Conservation (phyloP, 2,329 filamentous ascomycete species). For the Calonectria hawksworthii region DNA sequence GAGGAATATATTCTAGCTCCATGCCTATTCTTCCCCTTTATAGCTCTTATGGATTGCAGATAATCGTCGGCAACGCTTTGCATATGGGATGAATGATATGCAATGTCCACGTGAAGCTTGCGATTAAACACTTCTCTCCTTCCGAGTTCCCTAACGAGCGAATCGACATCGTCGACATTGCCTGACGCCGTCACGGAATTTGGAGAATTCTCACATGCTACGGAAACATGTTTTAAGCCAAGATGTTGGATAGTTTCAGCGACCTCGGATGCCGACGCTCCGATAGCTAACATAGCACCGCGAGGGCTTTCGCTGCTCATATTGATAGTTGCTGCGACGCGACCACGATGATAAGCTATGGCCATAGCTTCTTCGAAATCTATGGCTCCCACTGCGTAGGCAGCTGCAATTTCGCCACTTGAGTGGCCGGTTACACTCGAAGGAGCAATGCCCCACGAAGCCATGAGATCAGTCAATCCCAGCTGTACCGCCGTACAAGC, state of each 20-base stretch:
- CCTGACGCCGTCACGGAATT: conserved; percentile 66
- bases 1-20: conserved; percentile 61
- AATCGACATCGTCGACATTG: conserved; percentile 58
- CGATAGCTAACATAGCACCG: conserved; percentile 70
- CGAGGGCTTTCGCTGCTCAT: conserved; percentile 54
- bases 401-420: conserved; percentile 63
- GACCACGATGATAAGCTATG: conserved; percentile 64
- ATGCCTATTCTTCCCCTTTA: conserved; percentile 46
- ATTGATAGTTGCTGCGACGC: conserved; percentile 59
- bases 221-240: conserved; percentile 38
- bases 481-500: conserved; percentile 63
- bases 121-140: conserved; percentile 61
- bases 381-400: conserved; percentile 60
- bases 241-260: conserved; percentile 51
- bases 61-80: conserved; percentile 63
- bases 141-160: conserved; percentile 54
- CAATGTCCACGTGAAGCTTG: conserved; percentile 63
- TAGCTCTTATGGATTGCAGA: conserved; percentile 47
- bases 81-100: conserved; percentile 70
- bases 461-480: conserved; percentile 58
- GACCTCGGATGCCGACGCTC: conserved; percentile 58
- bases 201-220: conserved; percentile 66
- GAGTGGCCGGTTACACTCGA: conserved; percentile 60
- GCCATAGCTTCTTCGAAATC: conserved; percentile 60
- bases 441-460: conserved; percentile 58